Conservation (phyloP, 1,284 basidiomycete genomes). For the Porogramme epimiltina region DNA sequence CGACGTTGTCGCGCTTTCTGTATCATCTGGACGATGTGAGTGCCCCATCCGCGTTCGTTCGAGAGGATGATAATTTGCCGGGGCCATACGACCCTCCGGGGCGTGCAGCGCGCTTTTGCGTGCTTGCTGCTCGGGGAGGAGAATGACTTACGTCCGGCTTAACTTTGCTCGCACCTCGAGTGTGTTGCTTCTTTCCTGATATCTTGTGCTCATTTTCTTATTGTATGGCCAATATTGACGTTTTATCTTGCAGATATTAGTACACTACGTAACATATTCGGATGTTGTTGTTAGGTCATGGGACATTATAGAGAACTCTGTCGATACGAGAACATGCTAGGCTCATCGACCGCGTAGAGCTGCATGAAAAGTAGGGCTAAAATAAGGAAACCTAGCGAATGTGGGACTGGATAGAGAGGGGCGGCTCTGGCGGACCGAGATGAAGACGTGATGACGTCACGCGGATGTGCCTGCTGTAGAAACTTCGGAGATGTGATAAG, state of each 20-base stretch:
- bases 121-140: conserved; percentile 42
- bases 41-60: conserved; percentile 10
- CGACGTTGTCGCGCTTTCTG: neutral
- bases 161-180: conserved; percentile 3
- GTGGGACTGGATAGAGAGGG: too few species aligned
- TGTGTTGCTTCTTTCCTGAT: conserved; percentile 9
- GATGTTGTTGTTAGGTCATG: too few species aligned
- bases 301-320: too few species aligned
- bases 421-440: too few species aligned
- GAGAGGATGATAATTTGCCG: conserved; percentile 65
- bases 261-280: too few species aligned
- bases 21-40: conserved; percentile 24
- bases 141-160: conserved; percentile 58
- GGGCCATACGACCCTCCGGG: conserved; percentile 78
- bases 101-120: conserved; percentile 20
- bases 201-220: neutral
- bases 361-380: too few species aligned
- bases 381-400: too few species aligned
- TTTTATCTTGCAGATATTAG: too few species aligned
- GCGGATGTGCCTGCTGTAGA: neutral
- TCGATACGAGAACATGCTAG: too few species aligned
- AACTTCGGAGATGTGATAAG: neutral
- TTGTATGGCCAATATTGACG: too few species aligned
- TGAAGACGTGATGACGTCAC: neutral
- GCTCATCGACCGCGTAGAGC: too few species aligned